Percentiles rank a stretch among this genome's conserved stretches.
Evolutionary conservation across 2,329 filamentous ascomycete species (phyloP).

Genomic region (Epichloe sylvatica): DNA sequence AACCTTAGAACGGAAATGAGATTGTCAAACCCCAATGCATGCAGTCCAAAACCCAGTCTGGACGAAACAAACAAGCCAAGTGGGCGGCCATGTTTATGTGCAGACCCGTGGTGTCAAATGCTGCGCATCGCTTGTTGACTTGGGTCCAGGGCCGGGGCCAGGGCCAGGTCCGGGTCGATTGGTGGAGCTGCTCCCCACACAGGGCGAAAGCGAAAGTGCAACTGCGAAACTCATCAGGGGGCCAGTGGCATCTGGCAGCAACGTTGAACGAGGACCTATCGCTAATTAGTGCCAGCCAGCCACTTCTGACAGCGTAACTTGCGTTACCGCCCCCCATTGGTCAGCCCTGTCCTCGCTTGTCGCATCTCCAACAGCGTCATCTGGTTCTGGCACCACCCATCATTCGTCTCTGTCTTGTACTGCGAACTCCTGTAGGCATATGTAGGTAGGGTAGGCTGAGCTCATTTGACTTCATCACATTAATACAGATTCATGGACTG

Average conservation of each 20-base stretch:
- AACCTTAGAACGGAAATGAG: neutral
- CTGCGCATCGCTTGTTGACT: neutral
- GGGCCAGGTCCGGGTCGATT: no score
- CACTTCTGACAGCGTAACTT: neutral
- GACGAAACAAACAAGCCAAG: conserved; percentile 3
- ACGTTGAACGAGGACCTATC: no score
- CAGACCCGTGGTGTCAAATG: neutral
- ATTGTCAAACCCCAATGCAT: neutral
- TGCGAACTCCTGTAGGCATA: no score
- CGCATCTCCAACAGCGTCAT: neutral
- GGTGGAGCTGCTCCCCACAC: neutral
- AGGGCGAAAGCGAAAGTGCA: neutral
- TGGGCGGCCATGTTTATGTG: conserved; percentile 2
- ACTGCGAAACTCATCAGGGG: neutral
- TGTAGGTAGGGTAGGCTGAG: no score
- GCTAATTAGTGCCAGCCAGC: neutral
- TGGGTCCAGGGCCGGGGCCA: neutral
- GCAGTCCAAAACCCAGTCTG: neutral
- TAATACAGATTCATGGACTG: no score
- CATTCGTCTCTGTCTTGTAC: neutral
- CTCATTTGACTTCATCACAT: no score
- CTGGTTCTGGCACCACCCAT: neutral
- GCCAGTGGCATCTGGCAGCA: no score
- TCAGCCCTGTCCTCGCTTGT: neutral
- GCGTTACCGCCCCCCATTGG: neutral